Base-by-base conservation (phyloP, 257 asterid genomes). In the Handroanthus guayacan region DNA sequence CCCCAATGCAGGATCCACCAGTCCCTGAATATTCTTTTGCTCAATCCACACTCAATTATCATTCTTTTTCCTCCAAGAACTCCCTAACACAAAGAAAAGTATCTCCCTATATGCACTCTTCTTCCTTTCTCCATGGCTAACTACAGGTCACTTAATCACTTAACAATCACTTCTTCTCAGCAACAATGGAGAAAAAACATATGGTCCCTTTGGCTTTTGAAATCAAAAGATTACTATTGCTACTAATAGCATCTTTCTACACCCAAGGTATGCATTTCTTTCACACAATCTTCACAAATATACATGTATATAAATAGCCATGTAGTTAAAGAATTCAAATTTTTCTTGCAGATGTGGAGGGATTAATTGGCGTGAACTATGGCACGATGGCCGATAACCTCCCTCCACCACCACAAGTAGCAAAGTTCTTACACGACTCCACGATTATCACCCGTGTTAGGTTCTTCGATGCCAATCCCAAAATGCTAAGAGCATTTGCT, bases 381-480 rank as follows among this genome's bases (percentile, higher is more conserved):
- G 87, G 87, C 58, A 73, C 61, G 61, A 54, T 74, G 72, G 87
- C 79, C 5, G 72, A 84, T 78, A 76, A 84, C 82, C 88, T 84
- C 82, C 97, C 93, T 69, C 87, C 87, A 2, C 92, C 97, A 2
- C 45, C 81, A 9, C 66, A 84, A 56, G 97, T 92, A 6, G 96
- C 93, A 0, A 79, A 20, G 45, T 88, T 89, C 74, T 76, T 90
- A 66, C 81, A 60, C 1, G 79, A 87, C 5, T 83, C 85, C 80
- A 88, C 96, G 76, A 76, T 78, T 43, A 88, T 92, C 78, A 81
- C 71, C 45, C 89, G 87, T 0, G 96, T 90, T 11, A 81, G 90
- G 39, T 76, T 92, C 65, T 92, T 87, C 62, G 91, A 88, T 34
- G 77, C 90, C 48, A 75, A 88, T 74, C 89, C 88, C 0, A 75